Evolutionary conservation across 2,329 filamentous ascomycete species (phyloP).

Genomic region (Chrysosporium queenslandicum): DNA sequence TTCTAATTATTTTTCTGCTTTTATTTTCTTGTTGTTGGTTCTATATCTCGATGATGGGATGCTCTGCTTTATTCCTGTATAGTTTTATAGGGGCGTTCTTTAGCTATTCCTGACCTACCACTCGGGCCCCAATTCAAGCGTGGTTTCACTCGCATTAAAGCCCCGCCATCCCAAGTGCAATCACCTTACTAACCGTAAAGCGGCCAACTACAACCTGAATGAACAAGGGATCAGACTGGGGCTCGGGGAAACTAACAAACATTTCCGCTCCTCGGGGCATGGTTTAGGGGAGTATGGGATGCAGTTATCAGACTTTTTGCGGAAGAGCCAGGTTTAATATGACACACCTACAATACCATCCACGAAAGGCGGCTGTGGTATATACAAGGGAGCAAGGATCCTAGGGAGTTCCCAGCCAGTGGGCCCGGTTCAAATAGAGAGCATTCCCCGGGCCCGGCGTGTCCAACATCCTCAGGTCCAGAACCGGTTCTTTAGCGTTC

Average conservation of each 20-base stretch:
- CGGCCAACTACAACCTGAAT: not conserved
- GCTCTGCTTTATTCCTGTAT: not conserved
- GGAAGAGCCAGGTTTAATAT: not conserved
- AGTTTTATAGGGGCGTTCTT: not conserved
- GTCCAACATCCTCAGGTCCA: too few relatives aligned
- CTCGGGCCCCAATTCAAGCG: not conserved
- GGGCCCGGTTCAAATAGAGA: too few relatives aligned
- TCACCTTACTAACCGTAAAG: not conserved
- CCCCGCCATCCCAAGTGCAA: not conserved
- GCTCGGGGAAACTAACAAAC: not conserved
- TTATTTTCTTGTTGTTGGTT: not conserved
- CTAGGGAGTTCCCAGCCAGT: too few relatives aligned
- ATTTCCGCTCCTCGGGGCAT: not conserved
- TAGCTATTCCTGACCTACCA: not conserved
- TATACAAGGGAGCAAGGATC: too few relatives aligned
- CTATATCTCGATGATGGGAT: not conserved
- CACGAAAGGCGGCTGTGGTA: too few relatives aligned
- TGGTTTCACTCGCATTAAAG: conserved; percentile 2
- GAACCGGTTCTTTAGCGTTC: too few relatives aligned
- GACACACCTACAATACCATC: too few relatives aligned
- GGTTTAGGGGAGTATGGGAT: too few relatives aligned
- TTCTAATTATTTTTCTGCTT: not conserved
- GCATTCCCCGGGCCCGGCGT: too few relatives aligned
- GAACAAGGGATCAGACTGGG: not conserved
- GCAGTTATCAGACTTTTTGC: not conserved